A percentile compares a stretch with the other conserved stretches of the same genome.
Conservation (phyloP, 1,139 yeast species). For the Tardiomyces depauwii region DNA sequence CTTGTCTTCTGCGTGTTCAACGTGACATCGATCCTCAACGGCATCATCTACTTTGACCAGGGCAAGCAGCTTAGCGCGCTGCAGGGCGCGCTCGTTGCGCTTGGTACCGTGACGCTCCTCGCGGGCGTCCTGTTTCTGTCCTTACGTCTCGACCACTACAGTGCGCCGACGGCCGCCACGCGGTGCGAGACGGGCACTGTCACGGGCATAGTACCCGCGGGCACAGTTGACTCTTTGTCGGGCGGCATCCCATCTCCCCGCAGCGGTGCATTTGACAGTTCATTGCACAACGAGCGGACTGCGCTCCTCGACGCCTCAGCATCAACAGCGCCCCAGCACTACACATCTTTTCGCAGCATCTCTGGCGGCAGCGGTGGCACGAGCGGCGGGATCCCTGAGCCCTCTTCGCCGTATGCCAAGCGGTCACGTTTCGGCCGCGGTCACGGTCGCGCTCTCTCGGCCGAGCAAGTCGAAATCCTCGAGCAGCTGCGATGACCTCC, state of each 20-base stretch:
- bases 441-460: conserved; percentile 30
- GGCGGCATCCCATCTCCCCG: no score
- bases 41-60: conserved; percentile 52
- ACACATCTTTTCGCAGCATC: conserved; percentile 11
- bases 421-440: conserved; percentile 1
- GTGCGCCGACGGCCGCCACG: neutral
- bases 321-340: neutral
- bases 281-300: neutral
- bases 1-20: conserved; percentile 79
- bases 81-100: conserved; percentile 34
- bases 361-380: conserved; percentile 3
- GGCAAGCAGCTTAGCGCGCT: conserved; percentile 28
- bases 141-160: conserved; percentile 22
- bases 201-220: no score
- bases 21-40: conserved; percentile 61
- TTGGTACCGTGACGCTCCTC: conserved; percentile 41
- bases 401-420: conserved; percentile 12
- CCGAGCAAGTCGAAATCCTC: conserved; percentile 39
- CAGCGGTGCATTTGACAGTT: neutral
- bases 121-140: conserved; percentile 46
- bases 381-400: conserved; percentile 16
- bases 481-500: conserved; percentile 25
- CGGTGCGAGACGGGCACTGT: neutral
- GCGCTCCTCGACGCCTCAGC: neutral
- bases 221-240: no score